Conservation (phyloP, 2,329 filamentous ascomycete genomes). For the Aureobasidium musti region DNA sequence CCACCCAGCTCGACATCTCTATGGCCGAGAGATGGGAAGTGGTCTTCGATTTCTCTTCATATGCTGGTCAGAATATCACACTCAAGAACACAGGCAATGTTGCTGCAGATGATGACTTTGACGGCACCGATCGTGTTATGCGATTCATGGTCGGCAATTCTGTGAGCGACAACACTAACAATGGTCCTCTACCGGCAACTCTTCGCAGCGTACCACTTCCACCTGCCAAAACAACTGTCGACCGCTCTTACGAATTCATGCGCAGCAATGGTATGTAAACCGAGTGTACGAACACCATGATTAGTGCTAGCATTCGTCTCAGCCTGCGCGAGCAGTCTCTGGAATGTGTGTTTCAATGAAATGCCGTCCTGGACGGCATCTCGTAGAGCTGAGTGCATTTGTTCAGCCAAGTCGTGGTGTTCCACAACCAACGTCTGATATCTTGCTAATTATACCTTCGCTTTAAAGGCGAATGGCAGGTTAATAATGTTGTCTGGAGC, state of each 20-base stretch:
- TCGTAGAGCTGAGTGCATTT: too few species aligned
- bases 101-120: slow-evolving; percentile 52
- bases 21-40: slow-evolving; percentile 63
- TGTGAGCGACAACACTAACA: slow-evolving; percentile 44
- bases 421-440: too few species aligned
- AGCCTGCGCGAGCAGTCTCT: too few species aligned
- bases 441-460: too few species aligned
- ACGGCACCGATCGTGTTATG: slow-evolving; percentile 56
- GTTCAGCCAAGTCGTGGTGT: too few species aligned
- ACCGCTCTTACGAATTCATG: slow-evolving; percentile 41
- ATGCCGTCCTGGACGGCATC: too few species aligned
- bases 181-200: slow-evolving; percentile 40
- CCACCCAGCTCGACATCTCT: slow-evolving; percentile 50
- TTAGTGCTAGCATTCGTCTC: too few species aligned
- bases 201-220: slow-evolving; percentile 39
- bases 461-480: slow-evolving; percentile 35
- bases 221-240: slow-evolving; percentile 35
- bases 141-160: slow-evolving; percentile 35
- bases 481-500: slow-evolving; percentile 42
- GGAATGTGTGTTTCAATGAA: too few species aligned
- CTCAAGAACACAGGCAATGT: slow-evolving; percentile 32
- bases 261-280: slow-evolving; percentile 32
- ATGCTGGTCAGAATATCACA: slow-evolving; percentile 49
- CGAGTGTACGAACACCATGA: too few species aligned
- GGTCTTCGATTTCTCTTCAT: slow-evolving; percentile 57